A percentile compares a stretch with the other conserved stretches of the same genome.
phyloP scores from a whole-genome alignment of 352 stramenopile species.

The Phytophthora cajani region DNA sequence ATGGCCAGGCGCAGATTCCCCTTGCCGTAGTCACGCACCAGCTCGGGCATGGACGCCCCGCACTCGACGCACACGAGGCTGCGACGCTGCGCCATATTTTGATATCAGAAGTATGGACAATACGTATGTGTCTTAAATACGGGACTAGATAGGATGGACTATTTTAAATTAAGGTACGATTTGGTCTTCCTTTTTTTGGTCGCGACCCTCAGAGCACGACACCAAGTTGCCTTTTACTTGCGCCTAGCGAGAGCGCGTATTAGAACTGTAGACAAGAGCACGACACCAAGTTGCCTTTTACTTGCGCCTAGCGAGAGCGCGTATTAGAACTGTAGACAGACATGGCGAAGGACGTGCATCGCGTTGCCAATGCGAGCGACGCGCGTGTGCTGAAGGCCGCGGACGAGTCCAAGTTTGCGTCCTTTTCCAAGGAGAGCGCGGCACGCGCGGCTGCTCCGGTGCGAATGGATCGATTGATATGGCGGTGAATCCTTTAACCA shows the following conservation, averaged over 20 bases:
- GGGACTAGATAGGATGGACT: neutral
- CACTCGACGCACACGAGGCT: conserved; percentile 81
- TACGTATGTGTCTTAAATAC: too few relatives aligned
- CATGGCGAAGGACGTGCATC: conserved; percentile 70
- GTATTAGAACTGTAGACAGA: neutral
- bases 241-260: neutral
- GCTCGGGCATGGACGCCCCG: conserved; percentile 59
- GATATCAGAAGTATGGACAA: too few relatives aligned
- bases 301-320: neutral
- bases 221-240: neutral
- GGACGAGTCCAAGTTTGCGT: conserved; percentile 38
- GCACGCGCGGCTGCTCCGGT: conserved; percentile 37
- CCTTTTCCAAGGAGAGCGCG: conserved; percentile 45
- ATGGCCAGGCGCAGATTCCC: conserved; percentile 85
- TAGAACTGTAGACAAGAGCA: neutral
- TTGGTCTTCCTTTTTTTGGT: neutral
- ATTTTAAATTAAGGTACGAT: neutral
- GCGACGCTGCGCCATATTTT: conserved; percentile 2
- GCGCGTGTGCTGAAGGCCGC: conserved; percentile 43
- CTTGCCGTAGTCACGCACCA: conserved; percentile 87
- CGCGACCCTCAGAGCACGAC: neutral
- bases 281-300: neutral
- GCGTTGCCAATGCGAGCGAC: conserved; percentile 38
- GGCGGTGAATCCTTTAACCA: neutral
- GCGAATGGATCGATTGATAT: conserved; percentile 3